Percentiles rank a stretch among this genome's conserved stretches.
phyloP scores from a whole-genome alignment of 495 filamentous ascomycete genomes.

The Hypoxylon lenormandii region DNA sequence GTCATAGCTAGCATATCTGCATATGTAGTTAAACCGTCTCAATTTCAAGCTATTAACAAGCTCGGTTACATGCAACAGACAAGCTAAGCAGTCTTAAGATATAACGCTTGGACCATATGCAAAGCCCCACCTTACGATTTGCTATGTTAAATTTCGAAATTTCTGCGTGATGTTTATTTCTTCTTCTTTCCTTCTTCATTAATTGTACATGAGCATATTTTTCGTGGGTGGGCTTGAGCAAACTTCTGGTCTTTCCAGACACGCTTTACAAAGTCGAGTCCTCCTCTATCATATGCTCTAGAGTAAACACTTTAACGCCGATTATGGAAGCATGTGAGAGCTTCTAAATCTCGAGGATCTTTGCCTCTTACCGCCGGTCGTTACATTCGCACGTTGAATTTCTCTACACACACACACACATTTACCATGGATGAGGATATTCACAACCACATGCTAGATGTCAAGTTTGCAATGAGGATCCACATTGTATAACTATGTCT shows the following conservation, averaged over 20 bases:
- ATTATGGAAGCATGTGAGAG: conserved; percentile 71
- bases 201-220: conserved; percentile 76
- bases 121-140: neutral
- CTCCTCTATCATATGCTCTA: conserved; percentile 73
- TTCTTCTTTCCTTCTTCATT: conserved; percentile 61
- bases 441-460: too few species aligned
- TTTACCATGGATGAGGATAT: neutral
- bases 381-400: conserved; percentile 56
- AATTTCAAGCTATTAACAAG: too few species aligned
- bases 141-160: conserved; percentile 23
- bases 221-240: conserved; percentile 83
- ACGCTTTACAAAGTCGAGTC: conserved; percentile 62
- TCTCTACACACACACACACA: neutral
- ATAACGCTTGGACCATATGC: conserved; percentile 28
- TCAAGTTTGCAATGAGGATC: too few species aligned
- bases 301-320: conserved; percentile 65
- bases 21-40: too few species aligned
- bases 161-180: conserved; percentile 54
- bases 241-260: conserved; percentile 53
- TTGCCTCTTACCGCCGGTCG: conserved; percentile 72
- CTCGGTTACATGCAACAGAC: neutral
- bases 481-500: too few species aligned
- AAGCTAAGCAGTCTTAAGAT: conserved; percentile 3
- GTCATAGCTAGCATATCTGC: conserved; percentile 20
- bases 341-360: conserved; percentile 61